phyloP scores from a whole-genome alignment of 2,329 filamentous ascomycete species.

The Penicillium sp. region DNA sequence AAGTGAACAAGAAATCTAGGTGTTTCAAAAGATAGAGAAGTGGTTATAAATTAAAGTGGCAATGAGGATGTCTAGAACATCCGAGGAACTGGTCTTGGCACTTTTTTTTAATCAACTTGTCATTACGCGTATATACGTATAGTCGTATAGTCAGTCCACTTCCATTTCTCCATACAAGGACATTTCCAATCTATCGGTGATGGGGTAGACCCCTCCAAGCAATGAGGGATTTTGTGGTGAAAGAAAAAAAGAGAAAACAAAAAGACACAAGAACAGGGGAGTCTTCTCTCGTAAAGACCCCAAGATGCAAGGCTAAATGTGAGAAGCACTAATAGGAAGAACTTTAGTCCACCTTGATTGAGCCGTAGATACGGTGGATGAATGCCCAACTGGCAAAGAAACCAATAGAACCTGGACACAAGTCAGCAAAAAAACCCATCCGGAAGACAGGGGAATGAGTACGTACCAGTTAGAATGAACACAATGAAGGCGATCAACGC shows the following conservation, averaged over 20 bases:
- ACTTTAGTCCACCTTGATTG: slow-evolving; percentile 91
- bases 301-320: not conserved
- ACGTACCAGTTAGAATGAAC: slow-evolving; percentile 88
- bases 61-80: slow-evolving; percentile 18
- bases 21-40: not conserved
- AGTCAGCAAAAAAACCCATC: slow-evolving; percentile 6
- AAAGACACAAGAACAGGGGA: not conserved
- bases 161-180: not conserved
- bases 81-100: slow-evolving; percentile 22
- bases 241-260: not conserved
- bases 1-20: not conserved
- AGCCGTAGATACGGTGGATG: slow-evolving; percentile 87
- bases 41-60: slow-evolving; percentile 11
- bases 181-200: not conserved
- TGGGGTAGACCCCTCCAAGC: not conserved
- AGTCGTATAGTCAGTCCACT: too few relatives aligned
- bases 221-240: not conserved
- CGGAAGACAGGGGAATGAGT: slow-evolving; percentile 16
- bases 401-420: slow-evolving; percentile 75
- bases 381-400: slow-evolving; percentile 96
- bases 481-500: slow-evolving; percentile 84
- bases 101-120: not conserved
- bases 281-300: not conserved
- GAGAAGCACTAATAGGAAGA: not conserved
- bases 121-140: slow-evolving; percentile 1